Percentiles rank a stretch among this genome's conserved stretches.
Conservation (phyloP, 148 eudicot genomes). For the Pharnaceum exiguum region DNA sequence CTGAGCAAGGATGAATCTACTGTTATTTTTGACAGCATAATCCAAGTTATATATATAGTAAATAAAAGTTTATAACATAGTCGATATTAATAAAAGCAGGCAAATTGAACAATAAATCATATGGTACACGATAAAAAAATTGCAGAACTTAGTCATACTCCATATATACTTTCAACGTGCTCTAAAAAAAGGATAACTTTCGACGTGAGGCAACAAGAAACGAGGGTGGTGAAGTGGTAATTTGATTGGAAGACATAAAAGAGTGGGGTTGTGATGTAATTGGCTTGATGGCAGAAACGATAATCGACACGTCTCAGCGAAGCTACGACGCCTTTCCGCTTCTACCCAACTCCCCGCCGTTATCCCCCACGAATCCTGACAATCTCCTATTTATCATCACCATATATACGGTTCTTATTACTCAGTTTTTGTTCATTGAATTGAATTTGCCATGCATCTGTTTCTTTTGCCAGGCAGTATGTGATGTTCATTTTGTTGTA, state of each 20-base stretch:
- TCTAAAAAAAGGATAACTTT: not conserved
- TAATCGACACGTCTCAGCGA: not conserved
- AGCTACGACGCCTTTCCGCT: not conserved
- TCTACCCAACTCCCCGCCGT: not conserved
- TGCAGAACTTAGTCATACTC: no score
- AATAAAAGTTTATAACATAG: no score
- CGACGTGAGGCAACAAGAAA: not conserved
- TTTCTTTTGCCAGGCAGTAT: no score
- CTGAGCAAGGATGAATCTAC: no score
- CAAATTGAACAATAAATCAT: no score
- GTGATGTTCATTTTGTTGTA: no score
- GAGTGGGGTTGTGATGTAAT: not conserved
- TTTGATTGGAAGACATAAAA: not conserved
- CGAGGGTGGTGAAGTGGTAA: not conserved
- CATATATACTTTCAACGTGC: not conserved
- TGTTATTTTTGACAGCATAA: no score
- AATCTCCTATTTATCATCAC: not conserved
- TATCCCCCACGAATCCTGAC: constrained; percentile 8
- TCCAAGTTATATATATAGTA: no score
- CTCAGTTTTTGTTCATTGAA: not conserved
- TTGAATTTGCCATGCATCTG: not conserved
- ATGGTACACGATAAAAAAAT: no score
- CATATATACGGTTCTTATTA: not conserved
- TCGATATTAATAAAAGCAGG: no score
- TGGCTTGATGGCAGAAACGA: not conserved